Evolutionary conservation across 192 early-diverging fungal species (phyloP).

Genomic region (Coemansia sp.): DNA sequence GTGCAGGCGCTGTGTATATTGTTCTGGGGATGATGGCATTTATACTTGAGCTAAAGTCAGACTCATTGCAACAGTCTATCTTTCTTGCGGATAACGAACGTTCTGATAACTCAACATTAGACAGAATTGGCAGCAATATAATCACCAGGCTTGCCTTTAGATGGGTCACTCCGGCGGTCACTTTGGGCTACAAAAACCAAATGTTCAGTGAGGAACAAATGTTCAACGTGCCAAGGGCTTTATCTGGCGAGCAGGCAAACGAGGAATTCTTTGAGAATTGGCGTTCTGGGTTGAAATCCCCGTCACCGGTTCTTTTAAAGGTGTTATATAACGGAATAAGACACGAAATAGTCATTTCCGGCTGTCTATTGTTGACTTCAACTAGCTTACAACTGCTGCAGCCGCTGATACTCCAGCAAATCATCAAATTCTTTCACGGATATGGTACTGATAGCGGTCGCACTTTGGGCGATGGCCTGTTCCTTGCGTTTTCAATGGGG

Average conservation of each 20-base stretch:
- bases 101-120: background rate
- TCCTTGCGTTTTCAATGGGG: conserved; percentile 30
- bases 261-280: conserved; percentile 22
- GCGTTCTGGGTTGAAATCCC: conserved; percentile 19
- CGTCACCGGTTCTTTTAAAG: conserved; percentile 1
- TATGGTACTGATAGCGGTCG: conserved; percentile 11
- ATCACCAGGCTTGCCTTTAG: conserved; percentile 62
- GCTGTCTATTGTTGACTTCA: conserved; percentile 13
- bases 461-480: conserved; percentile 19
- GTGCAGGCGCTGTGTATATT: conserved; percentile 22
- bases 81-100: conserved; percentile 17
- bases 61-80: background rate
- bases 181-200: conserved; percentile 68
- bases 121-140: conserved; percentile 10
- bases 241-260: conserved; percentile 10
- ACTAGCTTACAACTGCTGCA: conserved; percentile 26
- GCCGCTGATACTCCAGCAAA: conserved; percentile 19
- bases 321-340: conserved; percentile 7
- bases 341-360: conserved; percentile 14
- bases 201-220: conserved; percentile 32
- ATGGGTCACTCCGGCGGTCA: conserved; percentile 88
- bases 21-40: conserved; percentile 16
- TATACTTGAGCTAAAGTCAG: conserved; percentile 19
- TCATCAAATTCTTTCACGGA: conserved; percentile 23
- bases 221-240: conserved; percentile 8